Conservation (phyloP, 768 basidiomycete genomes). For the Auriscalpium orientale region DNA sequence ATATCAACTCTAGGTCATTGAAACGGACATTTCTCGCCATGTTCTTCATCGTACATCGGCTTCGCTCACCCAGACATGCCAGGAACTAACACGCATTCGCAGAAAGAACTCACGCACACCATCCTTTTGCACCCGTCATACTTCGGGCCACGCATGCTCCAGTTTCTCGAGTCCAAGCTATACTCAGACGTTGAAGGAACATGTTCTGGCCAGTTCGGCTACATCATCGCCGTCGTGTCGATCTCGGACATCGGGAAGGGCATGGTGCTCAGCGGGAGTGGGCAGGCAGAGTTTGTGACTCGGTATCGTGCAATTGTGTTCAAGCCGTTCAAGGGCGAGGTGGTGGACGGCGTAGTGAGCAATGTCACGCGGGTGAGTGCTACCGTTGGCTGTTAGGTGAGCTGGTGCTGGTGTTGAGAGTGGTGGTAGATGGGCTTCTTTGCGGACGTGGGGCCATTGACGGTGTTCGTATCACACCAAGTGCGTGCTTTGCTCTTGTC, state of each 20-base stretch:
- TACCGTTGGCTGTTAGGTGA: neutral
- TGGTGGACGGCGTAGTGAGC: constrained; percentile 92
- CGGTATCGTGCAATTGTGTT: constrained; percentile 95
- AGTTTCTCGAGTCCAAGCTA: constrained; percentile 87
- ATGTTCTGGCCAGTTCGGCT: constrained; percentile 91
- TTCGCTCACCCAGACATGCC: too few species aligned
- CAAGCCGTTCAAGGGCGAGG: constrained; percentile 99
- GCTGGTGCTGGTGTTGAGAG: too few species aligned
- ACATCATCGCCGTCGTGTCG: constrained; percentile 87
- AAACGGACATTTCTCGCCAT: too few species aligned
- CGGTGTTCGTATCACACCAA: constrained; percentile 94
- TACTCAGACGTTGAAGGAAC: constrained; percentile 97
- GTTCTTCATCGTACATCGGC: too few species aligned
- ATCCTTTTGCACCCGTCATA: constrained; percentile 97
- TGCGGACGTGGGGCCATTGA: constrained; percentile 89
- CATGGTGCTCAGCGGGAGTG: constrained; percentile 84
- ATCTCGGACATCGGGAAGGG: constrained; percentile 90
- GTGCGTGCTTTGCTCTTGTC: constrained; percentile 36
- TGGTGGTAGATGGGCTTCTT: constrained; percentile 92
- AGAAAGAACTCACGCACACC: constrained; percentile 98
- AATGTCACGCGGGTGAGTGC: constrained; percentile 85
- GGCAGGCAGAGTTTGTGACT: constrained; percentile 93
- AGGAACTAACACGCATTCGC: too few species aligned
- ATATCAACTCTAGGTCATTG: too few species aligned
- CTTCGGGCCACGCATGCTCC: constrained; percentile 93